These are phyloP conservation scores for Bathelium albidoporum DNA, from an alignment of 495 filamentous ascomycete genomes.

Conservation along the genomic window DNA sequence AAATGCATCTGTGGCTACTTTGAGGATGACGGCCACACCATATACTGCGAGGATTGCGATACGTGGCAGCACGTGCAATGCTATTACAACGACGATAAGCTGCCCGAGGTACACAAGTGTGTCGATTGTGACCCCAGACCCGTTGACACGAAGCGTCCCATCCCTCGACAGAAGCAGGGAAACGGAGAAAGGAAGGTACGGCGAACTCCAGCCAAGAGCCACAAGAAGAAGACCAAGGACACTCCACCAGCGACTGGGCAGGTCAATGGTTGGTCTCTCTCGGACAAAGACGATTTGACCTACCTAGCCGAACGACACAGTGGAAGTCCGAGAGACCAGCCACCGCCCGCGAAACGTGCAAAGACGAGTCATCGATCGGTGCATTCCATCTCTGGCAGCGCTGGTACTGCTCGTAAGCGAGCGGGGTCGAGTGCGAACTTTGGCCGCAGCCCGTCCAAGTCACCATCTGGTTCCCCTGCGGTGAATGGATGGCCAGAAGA, in stretches of 20 bases:
- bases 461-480: constrained; percentile 31
- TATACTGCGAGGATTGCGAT: constrained; percentile 89
- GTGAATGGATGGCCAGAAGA: constrained; percentile 46
- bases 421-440: constrained; percentile 34
- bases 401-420: constrained; percentile 40
- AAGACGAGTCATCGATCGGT: constrained; percentile 67
- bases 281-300: constrained; percentile 28
- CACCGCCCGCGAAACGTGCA: constrained; percentile 54
- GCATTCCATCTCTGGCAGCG: constrained; percentile 48
- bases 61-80: constrained; percentile 98
- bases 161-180: constrained; percentile 46
- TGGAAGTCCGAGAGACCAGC: constrained; percentile 49
- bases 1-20: constrained; percentile 89
- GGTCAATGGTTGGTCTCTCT: constrained; percentile 32
- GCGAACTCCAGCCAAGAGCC: constrained; percentile 34
- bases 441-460: constrained; percentile 45
- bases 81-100: constrained; percentile 68
- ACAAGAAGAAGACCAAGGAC: constrained; percentile 56
- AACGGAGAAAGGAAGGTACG: constrained; percentile 46
- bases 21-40: constrained; percentile 95
- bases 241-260: constrained; percentile 37
- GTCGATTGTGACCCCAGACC: constrained; percentile 68
- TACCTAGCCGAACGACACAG: constrained; percentile 33
- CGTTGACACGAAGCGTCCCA: constrained; percentile 60
- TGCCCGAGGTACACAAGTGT: constrained; percentile 79